A percentile compares a stretch with the other conserved stretches of the same genome.
Conservation (phyloP, 805 yeast genomes). For the Candida insectorum region DNA sequence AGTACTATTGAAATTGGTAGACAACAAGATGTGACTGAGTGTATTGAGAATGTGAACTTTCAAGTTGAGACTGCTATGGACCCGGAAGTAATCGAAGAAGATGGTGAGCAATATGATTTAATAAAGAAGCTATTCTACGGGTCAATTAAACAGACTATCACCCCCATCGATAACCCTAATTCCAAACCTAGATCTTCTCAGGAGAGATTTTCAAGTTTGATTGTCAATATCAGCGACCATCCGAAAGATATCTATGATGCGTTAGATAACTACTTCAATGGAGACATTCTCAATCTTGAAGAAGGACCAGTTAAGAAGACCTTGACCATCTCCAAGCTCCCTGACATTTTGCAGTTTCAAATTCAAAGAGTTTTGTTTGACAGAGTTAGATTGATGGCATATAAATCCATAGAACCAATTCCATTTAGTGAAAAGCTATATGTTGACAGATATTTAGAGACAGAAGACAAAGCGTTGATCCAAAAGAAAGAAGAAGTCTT, state of each 20-base stretch:
- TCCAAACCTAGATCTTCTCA: slow-evolving; percentile 29
- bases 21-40: slow-evolving; percentile 97
- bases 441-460: slow-evolving; percentile 84
- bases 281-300: slow-evolving; percentile 64
- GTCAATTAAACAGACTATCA: slow-evolving; percentile 72
- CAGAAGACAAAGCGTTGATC: slow-evolving; percentile 54
- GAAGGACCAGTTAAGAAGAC: slow-evolving; percentile 74
- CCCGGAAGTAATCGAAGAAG: slow-evolving; percentile 57
- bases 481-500: slow-evolving; percentile 54
- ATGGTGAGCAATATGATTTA: slow-evolving; percentile 80
- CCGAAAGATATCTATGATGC: slow-evolving; percentile 91
- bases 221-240: slow-evolving; percentile 83
- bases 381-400: slow-evolving; percentile 64
- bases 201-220: slow-evolving; percentile 77
- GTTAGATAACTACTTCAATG: slow-evolving; percentile 76
- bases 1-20: slow-evolving; percentile 77
- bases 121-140: slow-evolving; percentile 83
- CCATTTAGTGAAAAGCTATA: slow-evolving; percentile 76
- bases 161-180: slow-evolving; percentile 42
- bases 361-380: slow-evolving; percentile 93
- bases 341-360: slow-evolving; percentile 84
- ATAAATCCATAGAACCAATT: slow-evolving; percentile 77
- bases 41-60: slow-evolving; percentile 88
- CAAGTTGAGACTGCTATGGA: slow-evolving; percentile 86
- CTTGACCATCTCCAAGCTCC: slow-evolving; percentile 67